Base-by-base conservation (phyloP, 2,329 filamentous ascomycete genomes). In the Nemania sp. region DNA sequence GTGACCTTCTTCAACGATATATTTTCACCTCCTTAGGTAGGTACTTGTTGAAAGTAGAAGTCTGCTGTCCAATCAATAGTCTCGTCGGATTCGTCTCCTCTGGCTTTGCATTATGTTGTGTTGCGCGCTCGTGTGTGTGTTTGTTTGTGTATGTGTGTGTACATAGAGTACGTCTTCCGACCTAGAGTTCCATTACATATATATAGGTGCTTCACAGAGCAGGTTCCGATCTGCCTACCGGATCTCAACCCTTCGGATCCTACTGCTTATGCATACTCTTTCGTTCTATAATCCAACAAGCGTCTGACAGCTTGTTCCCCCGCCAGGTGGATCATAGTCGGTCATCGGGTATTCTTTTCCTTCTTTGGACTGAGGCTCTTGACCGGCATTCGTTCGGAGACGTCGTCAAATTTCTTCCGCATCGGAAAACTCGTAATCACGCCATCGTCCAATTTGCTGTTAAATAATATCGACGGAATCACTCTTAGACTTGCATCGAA, bases 341-440 rank as follows among this genome's bases (percentile, higher is more conserved):
- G 15, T 20, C 26, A 13, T 51, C 63, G 63, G 67, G 10, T 69
- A 63, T 61, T 29, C 35, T 67, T 67, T 67, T 69, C 63, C 64
- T 69, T 1, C 41, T 18, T 49, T 61, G 26, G 58, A 47, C 1
- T 38, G 27, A 15, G n/a, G 6, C 35, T 58, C 56, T 45, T 11
- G 45, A 20, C 52, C 45, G 56, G 57, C n/a, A 35, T 51, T 32
- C 26, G 26, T 62, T 65, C 27, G 35, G 32, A 20, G 18, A 24
- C 47, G 27, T 29, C 47, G 27, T 13, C 35, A 32, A 32, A 32
- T 22, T n/a, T 29, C 32, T 51, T 43, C 49, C 27, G 51, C 13
- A 45, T 41, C 8, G 11, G 51, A 38, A 32, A 24, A 18, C 32
- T 38, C 13, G 45, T 29, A 20, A 27, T 29, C 27, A 5, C 15